Conservation (phyloP, 257 asterid genomes). For the Solanum stenotomum region DNA sequence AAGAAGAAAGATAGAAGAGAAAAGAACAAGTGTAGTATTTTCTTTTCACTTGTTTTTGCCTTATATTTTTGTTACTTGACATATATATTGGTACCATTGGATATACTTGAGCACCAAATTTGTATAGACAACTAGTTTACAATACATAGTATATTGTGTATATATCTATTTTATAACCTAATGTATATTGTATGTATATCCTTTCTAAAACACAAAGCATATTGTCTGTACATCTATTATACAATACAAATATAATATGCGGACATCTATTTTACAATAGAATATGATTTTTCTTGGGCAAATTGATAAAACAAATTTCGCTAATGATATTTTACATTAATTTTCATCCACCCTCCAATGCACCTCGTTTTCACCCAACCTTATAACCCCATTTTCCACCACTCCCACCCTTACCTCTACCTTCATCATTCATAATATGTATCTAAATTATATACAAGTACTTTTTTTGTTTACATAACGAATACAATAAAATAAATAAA, state of each 20-base stretch:
- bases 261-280: neutral
- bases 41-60: neutral
- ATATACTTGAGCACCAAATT: neutral
- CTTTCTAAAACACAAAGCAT: neutral
- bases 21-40: neutral
- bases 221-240: no score
- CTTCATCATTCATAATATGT: neutral
- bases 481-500: neutral
- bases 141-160: neutral
- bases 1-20: neutral
- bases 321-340: neutral
- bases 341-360: neutral
- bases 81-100: no score
- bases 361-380: neutral
- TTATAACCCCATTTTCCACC: neutral
- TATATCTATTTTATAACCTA: neutral
- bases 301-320: accelerated
- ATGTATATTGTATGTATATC: neutral
- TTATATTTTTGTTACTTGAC: no score
- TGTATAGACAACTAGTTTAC: neutral
- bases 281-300: neutral
- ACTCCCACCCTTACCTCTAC: neutral
- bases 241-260: neutral
- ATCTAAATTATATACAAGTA: neutral
- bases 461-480: neutral